These are phyloP conservation scores for Penicillium digitatum DNA, from an alignment of 2,329 filamentous ascomycete species.

Conservation along the genomic window DNA sequence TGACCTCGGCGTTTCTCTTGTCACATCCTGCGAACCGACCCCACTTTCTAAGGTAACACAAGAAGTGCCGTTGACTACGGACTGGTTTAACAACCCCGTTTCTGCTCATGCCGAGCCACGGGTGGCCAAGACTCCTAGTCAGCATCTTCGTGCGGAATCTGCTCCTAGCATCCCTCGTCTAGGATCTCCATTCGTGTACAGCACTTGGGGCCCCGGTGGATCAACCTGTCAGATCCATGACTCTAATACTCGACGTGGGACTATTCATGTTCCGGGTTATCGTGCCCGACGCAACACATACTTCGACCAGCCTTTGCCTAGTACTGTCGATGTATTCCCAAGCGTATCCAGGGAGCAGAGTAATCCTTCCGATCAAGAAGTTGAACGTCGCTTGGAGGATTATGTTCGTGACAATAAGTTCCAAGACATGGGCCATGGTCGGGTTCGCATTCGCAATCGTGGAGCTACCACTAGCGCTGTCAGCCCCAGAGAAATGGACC, in stretches of 20 bases:
- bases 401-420: conserved; percentile 36
- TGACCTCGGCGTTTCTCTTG: conserved; percentile 45
- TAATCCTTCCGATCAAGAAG: conserved; percentile 55
- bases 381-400: conserved; percentile 53
- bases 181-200: conserved; percentile 49
- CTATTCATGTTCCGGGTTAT: conserved; percentile 44
- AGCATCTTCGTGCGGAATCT: conserved; percentile 16
- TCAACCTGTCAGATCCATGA: conserved; percentile 32
- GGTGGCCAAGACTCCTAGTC: conserved; percentile 5
- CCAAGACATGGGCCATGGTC: conserved; percentile 51
- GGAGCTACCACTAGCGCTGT: conserved; percentile 60
- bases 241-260: conserved; percentile 40
- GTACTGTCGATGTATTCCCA: conserved; percentile 44
- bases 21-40: conserved; percentile 39
- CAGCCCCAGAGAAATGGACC: conserved; percentile 50
- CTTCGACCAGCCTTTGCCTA: conserved; percentile 50
- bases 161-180: conserved; percentile 36
- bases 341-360: conserved; percentile 39
- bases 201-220: conserved; percentile 47
- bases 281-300: conserved; percentile 52
- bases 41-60: conserved; percentile 36
- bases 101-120: conserved; percentile 10
- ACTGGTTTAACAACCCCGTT: conserved; percentile 39
- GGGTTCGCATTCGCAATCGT: conserved; percentile 57
- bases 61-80: conserved; percentile 22